Evolutionary conservation across 306 rosid species (phyloP).

Genomic region (Cyclanthera cordifolia): DNA sequence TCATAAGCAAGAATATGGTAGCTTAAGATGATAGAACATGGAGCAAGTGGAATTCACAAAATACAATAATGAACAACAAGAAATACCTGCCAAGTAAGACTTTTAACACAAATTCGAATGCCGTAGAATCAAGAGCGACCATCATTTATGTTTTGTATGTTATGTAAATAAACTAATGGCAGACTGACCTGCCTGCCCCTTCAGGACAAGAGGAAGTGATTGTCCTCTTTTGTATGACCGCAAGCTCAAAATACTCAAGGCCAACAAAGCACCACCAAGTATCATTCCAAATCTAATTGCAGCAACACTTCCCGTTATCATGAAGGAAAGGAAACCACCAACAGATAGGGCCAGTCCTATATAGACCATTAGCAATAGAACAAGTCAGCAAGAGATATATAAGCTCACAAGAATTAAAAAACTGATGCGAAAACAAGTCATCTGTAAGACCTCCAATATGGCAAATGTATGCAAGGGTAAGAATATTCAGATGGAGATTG

Average conservation of each 20-base stretch:
- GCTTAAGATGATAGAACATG: not conserved
- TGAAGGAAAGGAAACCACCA: conserved; percentile 86
- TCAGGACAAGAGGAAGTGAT: conserved; percentile 43
- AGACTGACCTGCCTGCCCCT: conserved; percentile 76
- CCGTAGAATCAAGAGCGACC: not conserved
- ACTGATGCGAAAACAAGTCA: conserved; percentile 5
- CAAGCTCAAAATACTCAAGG: conserved; percentile 61
- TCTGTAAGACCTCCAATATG: no score
- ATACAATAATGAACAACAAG: not conserved
- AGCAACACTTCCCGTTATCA: conserved; percentile 63
- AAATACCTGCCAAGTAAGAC: not conserved
- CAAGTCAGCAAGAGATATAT: conserved; percentile 12
- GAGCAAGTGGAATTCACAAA: not conserved
- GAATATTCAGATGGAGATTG: no score
- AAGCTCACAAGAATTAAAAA: not conserved
- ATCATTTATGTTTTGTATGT: not conserved
- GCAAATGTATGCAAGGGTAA: no score
- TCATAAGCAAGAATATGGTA: not conserved
- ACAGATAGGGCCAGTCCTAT: conserved; percentile 75
- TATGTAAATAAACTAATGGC: not conserved
- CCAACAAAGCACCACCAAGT: conserved; percentile 65
- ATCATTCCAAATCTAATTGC: conserved; percentile 90
- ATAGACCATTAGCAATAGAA: conserved; percentile 24
- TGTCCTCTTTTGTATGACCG: conserved; percentile 51
- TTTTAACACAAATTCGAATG: not conserved